Evolutionary conservation across 2,329 filamentous ascomycete genomes (phyloP), one percentile per base, ranked within the genome.

Genomic region (Graphilbum fragrans): DNA sequence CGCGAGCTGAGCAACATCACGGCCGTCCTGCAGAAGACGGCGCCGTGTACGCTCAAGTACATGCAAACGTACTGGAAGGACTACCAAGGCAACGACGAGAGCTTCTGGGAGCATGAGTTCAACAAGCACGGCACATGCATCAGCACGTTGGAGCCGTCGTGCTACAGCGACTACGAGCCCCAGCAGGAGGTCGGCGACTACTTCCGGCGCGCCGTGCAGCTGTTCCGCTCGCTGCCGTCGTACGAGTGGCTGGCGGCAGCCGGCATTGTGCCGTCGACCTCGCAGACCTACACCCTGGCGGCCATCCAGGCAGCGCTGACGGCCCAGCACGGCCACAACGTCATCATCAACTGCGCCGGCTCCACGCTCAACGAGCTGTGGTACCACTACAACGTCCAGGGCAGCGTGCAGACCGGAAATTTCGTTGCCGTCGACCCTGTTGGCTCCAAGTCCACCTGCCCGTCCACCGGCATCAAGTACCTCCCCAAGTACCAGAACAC

Each of bases 101-200:
- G 70, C 29, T 73, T 83, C 59, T 82, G 77, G 77, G 77, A 59
- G 32, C 77, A 81, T 61, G 77, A 82, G 54, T 81, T 77, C 62
- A 69, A 65, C 59, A 82, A 82, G 63, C 77, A 80, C 57, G 77
- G 69, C 3, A 82, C 77, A 14, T 83, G 78, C 65, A 82, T 63
- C 63, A 74, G 69, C 37, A 80, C 71, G 45, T 82, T 82, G 53
- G 74, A 81, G 52, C 58, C 65, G 6, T 67, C 72, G 23, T 83
- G 79, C 67, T 82, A 80, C 56, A 74, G 74, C 0, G 52, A 64
- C 46, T 75, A 77, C 54, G 53, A 55, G 37, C 39, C 70, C 49
- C 70, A 79, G 56, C 61, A 69, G 45, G 77, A 82, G 20, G 67
- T 82, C 1, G 62, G 77, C 27, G 72, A 80, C 47, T 82, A 72